A percentile compares a stretch with the other conserved stretches of the same genome.
Conservation (phyloP, 495 filamentous ascomycete genomes). For the Mycothermus thermophilus region DNA sequence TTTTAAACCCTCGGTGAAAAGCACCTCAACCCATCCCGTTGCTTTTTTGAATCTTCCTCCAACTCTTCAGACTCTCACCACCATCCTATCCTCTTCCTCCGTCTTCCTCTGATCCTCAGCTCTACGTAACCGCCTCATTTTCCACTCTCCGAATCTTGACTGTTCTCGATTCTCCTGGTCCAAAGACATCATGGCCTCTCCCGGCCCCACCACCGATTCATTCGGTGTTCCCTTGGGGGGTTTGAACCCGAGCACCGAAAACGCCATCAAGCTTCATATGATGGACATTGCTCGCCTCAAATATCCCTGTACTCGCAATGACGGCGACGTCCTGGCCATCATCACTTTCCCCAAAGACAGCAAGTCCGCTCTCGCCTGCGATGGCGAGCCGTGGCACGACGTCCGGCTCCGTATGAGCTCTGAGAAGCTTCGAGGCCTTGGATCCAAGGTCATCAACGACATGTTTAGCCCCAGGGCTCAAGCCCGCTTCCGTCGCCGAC, state of each 20-base stretch:
- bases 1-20: no score
- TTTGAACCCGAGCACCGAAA: neutral
- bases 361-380: constrained; percentile 5
- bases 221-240: no score
- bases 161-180: no score
- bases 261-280: constrained; percentile 13
- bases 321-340: constrained; percentile 41
- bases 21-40: no score
- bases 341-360: constrained; percentile 34
- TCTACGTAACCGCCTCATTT: no score
- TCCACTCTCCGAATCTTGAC: no score
- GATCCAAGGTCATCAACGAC: constrained; percentile 35
- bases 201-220: no score
- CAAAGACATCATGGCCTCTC: no score
- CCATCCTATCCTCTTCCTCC: no score
- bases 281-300: constrained; percentile 8
- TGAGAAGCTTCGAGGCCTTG: constrained; percentile 30
- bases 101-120: no score
- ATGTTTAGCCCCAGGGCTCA: constrained; percentile 34
- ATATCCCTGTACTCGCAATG: constrained; percentile 21
- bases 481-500: constrained; percentile 13
- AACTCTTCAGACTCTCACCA: no score
- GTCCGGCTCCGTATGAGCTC: constrained; percentile 32
- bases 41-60: no score
- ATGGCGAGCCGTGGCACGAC: constrained; percentile 13